Percentiles rank a stretch among this genome's conserved stretches.
Evolutionary conservation across 2,329 filamentous ascomycete genomes (phyloP).

Genomic region (Cordyceps militaris): DNA sequence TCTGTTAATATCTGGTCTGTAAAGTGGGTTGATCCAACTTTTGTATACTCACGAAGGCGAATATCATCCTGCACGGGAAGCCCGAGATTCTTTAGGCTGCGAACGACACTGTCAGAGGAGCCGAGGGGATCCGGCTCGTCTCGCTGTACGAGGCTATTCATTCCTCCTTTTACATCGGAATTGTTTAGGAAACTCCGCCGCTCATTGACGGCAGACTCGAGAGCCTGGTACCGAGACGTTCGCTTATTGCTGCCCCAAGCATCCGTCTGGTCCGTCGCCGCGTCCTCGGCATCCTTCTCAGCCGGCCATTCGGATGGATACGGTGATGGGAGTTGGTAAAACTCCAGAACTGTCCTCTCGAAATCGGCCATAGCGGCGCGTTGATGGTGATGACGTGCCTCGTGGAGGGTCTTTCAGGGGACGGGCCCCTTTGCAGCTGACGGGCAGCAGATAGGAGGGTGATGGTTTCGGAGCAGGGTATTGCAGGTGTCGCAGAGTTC

Average conservation of each 20-base stretch:
- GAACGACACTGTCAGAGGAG: conserved; percentile 78
- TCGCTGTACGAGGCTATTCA: conserved; percentile 74
- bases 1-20: not conserved
- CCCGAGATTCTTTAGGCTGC: conserved; percentile 67
- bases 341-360: conserved; percentile 72
- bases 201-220: conserved; percentile 68
- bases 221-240: conserved; percentile 75
- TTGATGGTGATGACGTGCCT: conserved; percentile 3
- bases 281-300: conserved; percentile 65
- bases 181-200: conserved; percentile 58
- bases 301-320: conserved; percentile 82
- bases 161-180: conserved; percentile 58
- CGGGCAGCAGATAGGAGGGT: not conserved
- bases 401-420: conserved; percentile 9
- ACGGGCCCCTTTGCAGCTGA: not conserved
- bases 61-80: conserved; percentile 78
- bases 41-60: conserved; percentile 55
- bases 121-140: conserved; percentile 92
- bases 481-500: not conserved
- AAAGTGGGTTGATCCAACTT: not conserved
- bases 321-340: conserved; percentile 76
- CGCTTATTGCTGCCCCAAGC: conserved; percentile 46
- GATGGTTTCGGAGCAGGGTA: not conserved
- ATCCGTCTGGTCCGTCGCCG: conserved; percentile 52
- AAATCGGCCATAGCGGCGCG: conserved; percentile 54